A percentile compares a stretch with the other conserved stretches of the same genome.
These are phyloP conservation scores for Harrya chromipes DNA, from an alignment of 768 basidiomycete species.

Conservation along the genomic window DNA sequence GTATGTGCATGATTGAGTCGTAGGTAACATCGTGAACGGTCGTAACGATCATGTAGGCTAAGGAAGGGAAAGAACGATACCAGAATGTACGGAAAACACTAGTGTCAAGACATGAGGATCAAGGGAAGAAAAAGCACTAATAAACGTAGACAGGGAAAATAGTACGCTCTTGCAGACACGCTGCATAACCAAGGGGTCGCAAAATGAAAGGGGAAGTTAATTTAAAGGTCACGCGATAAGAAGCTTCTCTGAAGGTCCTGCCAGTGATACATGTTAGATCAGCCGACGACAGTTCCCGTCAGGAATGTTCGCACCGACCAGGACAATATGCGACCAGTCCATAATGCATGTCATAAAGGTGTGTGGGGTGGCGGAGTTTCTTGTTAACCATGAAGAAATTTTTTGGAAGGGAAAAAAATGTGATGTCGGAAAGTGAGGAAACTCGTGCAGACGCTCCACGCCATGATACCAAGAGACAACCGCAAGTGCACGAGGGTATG, in stretches of 20 bases:
- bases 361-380: slow-evolving; percentile 11
- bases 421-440: slow-evolving; percentile 10
- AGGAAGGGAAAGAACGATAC: slow-evolving; percentile 6
- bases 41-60: slow-evolving; percentile 24
- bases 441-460: slow-evolving; percentile 15
- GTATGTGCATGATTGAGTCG: slow-evolving; percentile 23
- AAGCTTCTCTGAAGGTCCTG: slow-evolving; percentile 22
- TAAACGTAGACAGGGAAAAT: slow-evolving; percentile 1
- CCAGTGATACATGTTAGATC: slow-evolving; percentile 12
- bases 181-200: slow-evolving; percentile 5
- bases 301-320: slow-evolving; percentile 17
- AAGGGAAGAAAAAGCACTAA: slow-evolving; percentile 6
- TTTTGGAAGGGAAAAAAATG: slow-evolving; percentile 11
- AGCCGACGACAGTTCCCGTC: slow-evolving; percentile 14
- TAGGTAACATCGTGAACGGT: slow-evolving; percentile 28
- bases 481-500: slow-evolving; percentile 24
- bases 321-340: slow-evolving; percentile 27
- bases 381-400: slow-evolving; percentile 18
- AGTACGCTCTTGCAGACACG: slow-evolving; percentile 3
- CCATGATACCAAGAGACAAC: slow-evolving; percentile 15
- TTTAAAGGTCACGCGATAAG: slow-evolving; percentile 22
- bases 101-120: slow-evolving; percentile 11
- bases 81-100: slow-evolving; percentile 1
- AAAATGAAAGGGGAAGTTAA: slow-evolving; percentile 14
- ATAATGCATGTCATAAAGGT: slow-evolving; percentile 28